Evolutionary conservation across 352 stramenopile genomes (phyloP).

Genomic region (Pythium dissotocum): DNA sequence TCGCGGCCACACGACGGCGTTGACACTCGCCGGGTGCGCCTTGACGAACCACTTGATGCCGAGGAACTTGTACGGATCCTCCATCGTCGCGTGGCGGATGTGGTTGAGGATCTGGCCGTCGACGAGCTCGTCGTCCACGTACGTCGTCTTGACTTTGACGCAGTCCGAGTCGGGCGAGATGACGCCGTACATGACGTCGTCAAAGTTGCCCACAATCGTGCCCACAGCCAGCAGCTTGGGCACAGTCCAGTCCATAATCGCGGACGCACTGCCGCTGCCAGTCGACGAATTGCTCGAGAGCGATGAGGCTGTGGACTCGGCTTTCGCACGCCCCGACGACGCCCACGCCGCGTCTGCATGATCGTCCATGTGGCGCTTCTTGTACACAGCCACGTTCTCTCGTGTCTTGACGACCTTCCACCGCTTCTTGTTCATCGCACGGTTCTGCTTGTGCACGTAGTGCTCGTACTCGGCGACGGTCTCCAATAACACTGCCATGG

Average conservation of each 20-base stretch:
- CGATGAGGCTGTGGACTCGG: not conserved
- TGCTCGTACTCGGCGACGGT: slow-evolving; percentile 34
- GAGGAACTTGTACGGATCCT: slow-evolving; percentile 33
- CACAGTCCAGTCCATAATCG: slow-evolving; percentile 5
- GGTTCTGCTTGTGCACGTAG: slow-evolving; percentile 31
- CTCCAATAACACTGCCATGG: slow-evolving; percentile 34
- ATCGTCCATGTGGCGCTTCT: slow-evolving; percentile 3
- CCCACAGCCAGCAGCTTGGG: slow-evolving; percentile 28
- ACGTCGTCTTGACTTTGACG: slow-evolving; percentile 53
- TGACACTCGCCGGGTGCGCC: slow-evolving; percentile 4
- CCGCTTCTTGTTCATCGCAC: slow-evolving; percentile 34
- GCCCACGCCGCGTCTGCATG: not conserved
- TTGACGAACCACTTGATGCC: slow-evolving; percentile 36
- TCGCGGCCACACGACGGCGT: slow-evolving; percentile 32
- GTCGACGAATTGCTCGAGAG: slow-evolving; percentile 13
- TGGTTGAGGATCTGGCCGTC: slow-evolving; percentile 48
- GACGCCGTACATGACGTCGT: slow-evolving; percentile 43
- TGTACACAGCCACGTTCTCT: slow-evolving; percentile 37
- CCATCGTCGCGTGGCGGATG: slow-evolving; percentile 39
- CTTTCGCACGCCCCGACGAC: not conserved
- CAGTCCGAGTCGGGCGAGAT: slow-evolving; percentile 39
- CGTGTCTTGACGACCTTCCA: slow-evolving; percentile 44
- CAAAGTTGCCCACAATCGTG: slow-evolving; percentile 24
- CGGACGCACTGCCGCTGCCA: not conserved
- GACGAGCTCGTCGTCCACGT: slow-evolving; percentile 52